Conservation (phyloP, 192 early-diverging fungal species). For the Allomyces arbusculus region DNA sequence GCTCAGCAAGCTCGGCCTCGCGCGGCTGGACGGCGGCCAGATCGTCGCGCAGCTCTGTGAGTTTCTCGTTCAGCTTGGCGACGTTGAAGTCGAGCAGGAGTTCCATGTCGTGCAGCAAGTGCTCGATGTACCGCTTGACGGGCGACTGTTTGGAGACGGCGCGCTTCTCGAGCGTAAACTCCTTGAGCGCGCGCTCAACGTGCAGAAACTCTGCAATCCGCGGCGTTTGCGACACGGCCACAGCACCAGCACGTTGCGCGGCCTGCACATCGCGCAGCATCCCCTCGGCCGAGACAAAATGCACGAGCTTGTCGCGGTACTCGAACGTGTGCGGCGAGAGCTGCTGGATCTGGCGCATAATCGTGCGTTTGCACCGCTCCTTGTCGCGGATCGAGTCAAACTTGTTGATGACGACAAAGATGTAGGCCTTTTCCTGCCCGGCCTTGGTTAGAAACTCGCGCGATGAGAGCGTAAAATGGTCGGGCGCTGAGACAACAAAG, state of each 20-base stretch:
- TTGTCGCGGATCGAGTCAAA: constrained; percentile 89
- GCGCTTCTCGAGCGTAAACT: constrained; percentile 89
- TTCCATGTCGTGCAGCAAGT: constrained; percentile 62
- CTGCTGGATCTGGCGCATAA: constrained; percentile 88
- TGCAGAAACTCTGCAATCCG: constrained; percentile 41
- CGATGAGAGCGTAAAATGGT: constrained; percentile 91
- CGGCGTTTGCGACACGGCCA: background rate
- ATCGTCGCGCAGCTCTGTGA: constrained; percentile 36
- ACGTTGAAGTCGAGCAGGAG: constrained; percentile 28
- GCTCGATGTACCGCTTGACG: constrained; percentile 71
- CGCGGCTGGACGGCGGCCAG: constrained; percentile 45
- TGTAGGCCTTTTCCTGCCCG: constrained; percentile 94
- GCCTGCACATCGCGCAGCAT: constrained; percentile 5
- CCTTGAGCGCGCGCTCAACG: constrained; percentile 69
- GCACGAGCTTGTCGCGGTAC: constrained; percentile 77
- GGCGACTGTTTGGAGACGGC: constrained; percentile 83
- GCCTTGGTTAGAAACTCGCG: constrained; percentile 83
- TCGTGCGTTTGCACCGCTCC: constrained; percentile 79
- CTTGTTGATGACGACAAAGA: constrained; percentile 95
- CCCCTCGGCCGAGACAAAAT: constrained; percentile 67
- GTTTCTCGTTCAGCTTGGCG: constrained; percentile 35
- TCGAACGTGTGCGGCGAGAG: constrained; percentile 84
- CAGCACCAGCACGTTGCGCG: background rate
- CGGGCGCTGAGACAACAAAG: constrained; percentile 96
- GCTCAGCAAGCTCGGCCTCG: constrained; percentile 10